phyloP scores from a whole-genome alignment of 192 early-diverging fungal species.

The Coemansia sp. region DNA sequence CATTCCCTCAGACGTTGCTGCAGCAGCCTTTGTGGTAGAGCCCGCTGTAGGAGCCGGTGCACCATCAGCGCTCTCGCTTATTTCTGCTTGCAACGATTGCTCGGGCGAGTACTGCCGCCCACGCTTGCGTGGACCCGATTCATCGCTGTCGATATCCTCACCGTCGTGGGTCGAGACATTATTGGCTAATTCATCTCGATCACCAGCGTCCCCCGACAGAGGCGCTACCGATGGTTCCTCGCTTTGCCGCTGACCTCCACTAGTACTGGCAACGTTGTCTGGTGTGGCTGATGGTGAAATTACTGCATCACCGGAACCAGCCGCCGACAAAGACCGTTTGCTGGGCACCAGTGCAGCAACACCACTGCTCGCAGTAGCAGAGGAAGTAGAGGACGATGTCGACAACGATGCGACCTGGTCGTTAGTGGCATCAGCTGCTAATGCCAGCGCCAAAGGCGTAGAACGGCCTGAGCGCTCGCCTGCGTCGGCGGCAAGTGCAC shows the following conservation, averaged over 20 bases:
- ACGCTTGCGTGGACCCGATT: conserved; percentile 35
- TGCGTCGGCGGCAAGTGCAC: neutral
- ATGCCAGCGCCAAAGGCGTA: conserved; percentile 1
- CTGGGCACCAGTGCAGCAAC: conserved; percentile 33
- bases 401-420: conserved; percentile 3
- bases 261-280: conserved; percentile 1
- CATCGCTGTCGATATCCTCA: conserved; percentile 1
- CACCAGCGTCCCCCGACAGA: neutral
- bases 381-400: conserved; percentile 5
- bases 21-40: too few relatives aligned
- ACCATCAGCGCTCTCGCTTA: too few relatives aligned
- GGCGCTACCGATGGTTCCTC: neutral
- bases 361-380: conserved; percentile 7
- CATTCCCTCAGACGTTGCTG: conserved; percentile 13
- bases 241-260: neutral
- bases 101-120: conserved; percentile 32
- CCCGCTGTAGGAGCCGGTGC: too few relatives aligned
- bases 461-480: neutral
- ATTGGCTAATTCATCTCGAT: conserved; percentile 5
- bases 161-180: conserved; percentile 8
- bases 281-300: conserved; percentile 4
- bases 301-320: conserved; percentile 12
- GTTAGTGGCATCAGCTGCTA: neutral
- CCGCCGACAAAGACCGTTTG: conserved; percentile 40
- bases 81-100: conserved; percentile 10